Percentiles rank a stretch among this genome's conserved stretches.
These are phyloP conservation scores for Barbarea vulgaris DNA, from an alignment of 345 rosid genomes.

Conservation along the genomic window DNA sequence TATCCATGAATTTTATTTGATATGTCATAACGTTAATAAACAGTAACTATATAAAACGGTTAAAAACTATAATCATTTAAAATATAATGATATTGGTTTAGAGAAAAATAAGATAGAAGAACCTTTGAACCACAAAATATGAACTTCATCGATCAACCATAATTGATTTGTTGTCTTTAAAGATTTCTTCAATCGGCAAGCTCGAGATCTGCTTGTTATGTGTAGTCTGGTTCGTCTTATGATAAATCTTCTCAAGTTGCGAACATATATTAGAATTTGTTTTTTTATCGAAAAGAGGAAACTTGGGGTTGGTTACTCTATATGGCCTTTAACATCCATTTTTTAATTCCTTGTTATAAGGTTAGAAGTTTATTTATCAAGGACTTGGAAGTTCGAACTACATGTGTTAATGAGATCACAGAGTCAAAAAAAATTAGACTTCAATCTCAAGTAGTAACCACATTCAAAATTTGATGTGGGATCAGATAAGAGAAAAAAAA, in stretches of 20 bases:
- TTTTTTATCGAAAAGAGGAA: not conserved
- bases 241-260: not conserved
- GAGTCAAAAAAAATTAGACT: not conserved
- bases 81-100: no score
- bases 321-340: not conserved
- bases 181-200: not conserved
- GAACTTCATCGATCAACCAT: no score
- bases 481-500: not conserved
- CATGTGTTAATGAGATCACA: not conserved
- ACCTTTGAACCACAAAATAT: no score
- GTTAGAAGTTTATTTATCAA: not conserved
- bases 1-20: no score
- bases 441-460: conserved; percentile 3
- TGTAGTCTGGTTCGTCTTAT: not conserved
- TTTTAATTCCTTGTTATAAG: not conserved
- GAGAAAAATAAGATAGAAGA: no score
- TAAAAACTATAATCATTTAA: no score
- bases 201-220: not conserved
- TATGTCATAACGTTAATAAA: no score
- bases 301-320: not conserved
- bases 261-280: not conserved
- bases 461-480: not conserved
- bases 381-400: not conserved
- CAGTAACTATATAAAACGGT: no score
- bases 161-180: no score